These are phyloP conservation scores for Casaregolazyma suthepensis DNA, from an alignment of 1,139 yeast species.

Conservation along the genomic window DNA sequence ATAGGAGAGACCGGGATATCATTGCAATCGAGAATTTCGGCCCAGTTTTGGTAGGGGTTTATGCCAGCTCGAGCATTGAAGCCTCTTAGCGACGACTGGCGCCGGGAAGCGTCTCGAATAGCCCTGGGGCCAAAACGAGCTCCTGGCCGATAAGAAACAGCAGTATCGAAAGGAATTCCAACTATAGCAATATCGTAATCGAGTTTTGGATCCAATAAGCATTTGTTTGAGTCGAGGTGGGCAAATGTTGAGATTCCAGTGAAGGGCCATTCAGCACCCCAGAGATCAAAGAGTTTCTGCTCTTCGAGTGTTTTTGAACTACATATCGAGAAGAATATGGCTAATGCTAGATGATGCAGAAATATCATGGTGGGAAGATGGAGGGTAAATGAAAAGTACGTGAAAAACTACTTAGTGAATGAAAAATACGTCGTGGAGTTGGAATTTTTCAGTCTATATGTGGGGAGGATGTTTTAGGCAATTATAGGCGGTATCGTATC, in stretches of 20 bases:
- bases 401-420: not conserved
- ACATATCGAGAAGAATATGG: not conserved
- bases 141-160: conserved; percentile 66
- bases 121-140: conserved; percentile 81
- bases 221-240: conserved; percentile 54
- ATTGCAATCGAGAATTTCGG: conserved; percentile 67
- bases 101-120: conserved; percentile 66
- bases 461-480: not conserved
- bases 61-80: conserved; percentile 53
- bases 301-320: not conserved
- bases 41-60: conserved; percentile 55
- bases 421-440: not conserved
- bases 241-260: conserved; percentile 50
- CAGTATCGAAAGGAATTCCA: conserved; percentile 78
- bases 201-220: conserved; percentile 40
- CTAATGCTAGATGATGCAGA: not conserved
- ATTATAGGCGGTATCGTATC: not conserved
- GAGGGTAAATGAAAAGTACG: not conserved
- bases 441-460: not conserved
- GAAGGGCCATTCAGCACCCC: conserved; percentile 25
- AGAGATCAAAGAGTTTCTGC: conserved; percentile 16
- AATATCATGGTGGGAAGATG: not conserved
- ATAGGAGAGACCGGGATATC: conserved; percentile 79
- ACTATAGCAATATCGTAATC: conserved; percentile 60
- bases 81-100: conserved; percentile 33